These are phyloP conservation scores for Kernera saxatilis DNA, from an alignment of 345 rosid species.

Conservation along the genomic window DNA sequence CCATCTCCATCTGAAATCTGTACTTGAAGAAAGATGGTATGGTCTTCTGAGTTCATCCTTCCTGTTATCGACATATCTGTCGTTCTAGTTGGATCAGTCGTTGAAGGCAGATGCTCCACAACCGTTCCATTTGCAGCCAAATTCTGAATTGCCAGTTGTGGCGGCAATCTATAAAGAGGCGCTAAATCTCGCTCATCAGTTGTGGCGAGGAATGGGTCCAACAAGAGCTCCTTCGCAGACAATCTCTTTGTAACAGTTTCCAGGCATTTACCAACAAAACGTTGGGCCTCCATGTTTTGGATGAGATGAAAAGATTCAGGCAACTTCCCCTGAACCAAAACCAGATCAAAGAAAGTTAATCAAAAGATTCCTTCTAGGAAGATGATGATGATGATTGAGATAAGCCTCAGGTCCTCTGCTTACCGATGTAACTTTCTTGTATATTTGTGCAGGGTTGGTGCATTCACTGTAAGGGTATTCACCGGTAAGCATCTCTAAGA, in stretches of 20 bases:
- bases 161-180: constrained; percentile 15
- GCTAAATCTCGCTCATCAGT: constrained; percentile 34
- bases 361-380: not conserved
- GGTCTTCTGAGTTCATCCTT: constrained; percentile 65
- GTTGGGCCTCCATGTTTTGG: constrained; percentile 53
- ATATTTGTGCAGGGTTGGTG: constrained; percentile 86
- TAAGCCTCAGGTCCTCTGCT: constrained; percentile 12
- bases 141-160: constrained; percentile 29
- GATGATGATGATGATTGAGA: constrained; percentile 14
- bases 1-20: constrained; percentile 74
- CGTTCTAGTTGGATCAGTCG: constrained; percentile 42
- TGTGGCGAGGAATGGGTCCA: constrained; percentile 57
- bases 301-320: constrained; percentile 75
- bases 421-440: constrained; percentile 94
- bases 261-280: constrained; percentile 77
- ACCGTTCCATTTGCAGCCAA: constrained; percentile 27
- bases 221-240: constrained; percentile 67
- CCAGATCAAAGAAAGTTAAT: constrained; percentile 6
- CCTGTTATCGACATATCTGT: constrained; percentile 84
- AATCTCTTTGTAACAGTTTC: constrained; percentile 63
- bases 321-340: constrained; percentile 63
- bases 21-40: constrained; percentile 77
- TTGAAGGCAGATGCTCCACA: constrained; percentile 25
- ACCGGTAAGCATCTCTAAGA: constrained; percentile 85
- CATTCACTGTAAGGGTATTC: constrained; percentile 91